Evolutionary conservation across 2,329 filamentous ascomycete species (phyloP).

Genomic region (Pleomassaria siparia): DNA sequence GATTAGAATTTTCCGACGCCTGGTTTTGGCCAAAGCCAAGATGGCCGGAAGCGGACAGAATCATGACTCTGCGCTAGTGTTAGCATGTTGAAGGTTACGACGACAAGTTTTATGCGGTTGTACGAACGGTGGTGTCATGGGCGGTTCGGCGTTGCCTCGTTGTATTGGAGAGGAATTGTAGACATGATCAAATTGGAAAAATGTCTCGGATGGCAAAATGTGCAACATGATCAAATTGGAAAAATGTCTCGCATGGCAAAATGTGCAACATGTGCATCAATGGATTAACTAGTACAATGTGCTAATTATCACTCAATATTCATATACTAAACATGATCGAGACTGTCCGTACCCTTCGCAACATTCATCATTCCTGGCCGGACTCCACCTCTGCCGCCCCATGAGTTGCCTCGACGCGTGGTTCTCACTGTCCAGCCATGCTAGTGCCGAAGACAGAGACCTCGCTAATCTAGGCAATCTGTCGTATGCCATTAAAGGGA

Average conservation of each 20-base stretch:
- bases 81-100: background rate
- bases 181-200: too few species aligned
- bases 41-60: constrained; percentile 19
- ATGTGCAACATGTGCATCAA: too few species aligned
- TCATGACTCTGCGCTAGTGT: constrained; percentile 22
- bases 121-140: constrained; percentile 32
- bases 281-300: too few species aligned
- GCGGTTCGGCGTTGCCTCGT: constrained; percentile 19
- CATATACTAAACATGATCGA: background rate
- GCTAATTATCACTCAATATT: too few species aligned
- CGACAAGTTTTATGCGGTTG: background rate
- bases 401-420: background rate
- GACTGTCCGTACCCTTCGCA: too few species aligned
- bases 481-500: background rate
- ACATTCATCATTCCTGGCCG: background rate
- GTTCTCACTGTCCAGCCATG: background rate
- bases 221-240: too few species aligned
- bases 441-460: background rate
- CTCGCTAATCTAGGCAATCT: too few species aligned
- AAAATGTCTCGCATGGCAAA: background rate
- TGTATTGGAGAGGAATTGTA: background rate
- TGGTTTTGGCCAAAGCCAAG: constrained; percentile 15
- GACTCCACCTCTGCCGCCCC: background rate
- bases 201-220: background rate
- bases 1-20: constrained; percentile 20